Base-by-base conservation (phyloP, 768 basidiomycete genomes). In the Rhodotorula sphaerocarpa region DNA sequence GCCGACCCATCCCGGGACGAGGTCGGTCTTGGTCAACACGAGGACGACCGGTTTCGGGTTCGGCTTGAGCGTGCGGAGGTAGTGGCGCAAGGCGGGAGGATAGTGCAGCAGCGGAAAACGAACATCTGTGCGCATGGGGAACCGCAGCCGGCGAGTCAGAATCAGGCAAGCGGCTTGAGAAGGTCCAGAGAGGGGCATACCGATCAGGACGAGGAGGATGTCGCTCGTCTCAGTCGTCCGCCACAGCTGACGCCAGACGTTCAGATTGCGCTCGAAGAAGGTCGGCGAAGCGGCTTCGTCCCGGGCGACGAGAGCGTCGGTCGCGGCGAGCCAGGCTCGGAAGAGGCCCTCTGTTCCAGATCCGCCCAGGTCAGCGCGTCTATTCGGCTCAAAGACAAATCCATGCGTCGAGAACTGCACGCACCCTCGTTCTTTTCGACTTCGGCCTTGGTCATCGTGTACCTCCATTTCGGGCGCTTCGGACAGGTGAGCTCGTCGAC, bases 241-340 rank as follows among this genome's bases (percentile, higher is more conserved):
- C 93, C 93, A 96, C 83, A 96, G 77, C 77, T 96, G 93, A 66
- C 92, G 77, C 91, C 91, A 96, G 20, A 95, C 90, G 73, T 95
- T 88, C 48, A 95, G 71, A 74, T 96, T 95, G 45, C 87, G 81
- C 75, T 95, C 91, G 74, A 84, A 95, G 75, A 69, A 69, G 5
- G 63, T 59, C 1, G 67, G 60, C 1, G 67, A 62, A 3, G 31
- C 31, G 41, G 55, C 50, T 30, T 67, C 78, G 84, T 85, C 87
- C 21, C 76, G 74, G 23, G 77, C 74, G 44, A 88, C 77, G 28
- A 78, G 71, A 10, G 76, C 74, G 70, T 90, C 86, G 6, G 84
- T 86, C 69, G 82, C 77, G 7, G 77, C 74, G 25, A 89, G 77
- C 90, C 91, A 95, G 72, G 84, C 85, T 58, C 76, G 80, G 76